Conservation (phyloP, 192 early-diverging fungal species). For the Linnemannia hyalina region DNA sequence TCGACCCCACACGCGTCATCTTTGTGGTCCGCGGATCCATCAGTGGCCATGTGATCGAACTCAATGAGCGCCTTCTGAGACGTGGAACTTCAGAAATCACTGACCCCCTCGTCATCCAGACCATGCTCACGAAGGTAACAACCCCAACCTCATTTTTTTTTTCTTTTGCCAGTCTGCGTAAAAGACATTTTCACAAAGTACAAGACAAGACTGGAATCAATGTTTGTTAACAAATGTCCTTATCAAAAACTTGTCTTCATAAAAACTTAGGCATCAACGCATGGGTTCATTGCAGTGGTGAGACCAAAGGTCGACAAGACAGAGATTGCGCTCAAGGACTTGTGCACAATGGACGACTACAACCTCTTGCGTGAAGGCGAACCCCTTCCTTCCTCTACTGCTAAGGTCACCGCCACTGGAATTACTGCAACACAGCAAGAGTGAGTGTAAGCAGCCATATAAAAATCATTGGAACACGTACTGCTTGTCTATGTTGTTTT, state of each 20-base stretch:
- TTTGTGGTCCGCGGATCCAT: conserved; percentile 43
- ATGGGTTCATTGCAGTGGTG: conserved; percentile 53
- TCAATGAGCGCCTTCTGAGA: conserved; percentile 32
- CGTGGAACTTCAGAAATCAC: conserved; percentile 19
- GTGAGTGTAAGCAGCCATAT: not conserved
- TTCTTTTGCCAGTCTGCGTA: not conserved
- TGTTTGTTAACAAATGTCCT: not conserved
- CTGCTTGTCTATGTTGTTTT: not conserved
- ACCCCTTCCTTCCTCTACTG: not conserved
- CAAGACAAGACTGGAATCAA: too few species aligned
- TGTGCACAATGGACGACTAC: conserved; percentile 39
- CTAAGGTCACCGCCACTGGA: not conserved
- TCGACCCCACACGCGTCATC: conserved; percentile 40
- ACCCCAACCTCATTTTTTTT: not conserved
- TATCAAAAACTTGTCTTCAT: not conserved
- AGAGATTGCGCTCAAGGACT: conserved; percentile 31
- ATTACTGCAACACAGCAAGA: not conserved
- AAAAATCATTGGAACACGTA: not conserved
- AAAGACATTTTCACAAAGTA: too few species aligned
- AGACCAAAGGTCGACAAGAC: conserved; percentile 44
- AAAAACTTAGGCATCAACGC: conserved; percentile 37
- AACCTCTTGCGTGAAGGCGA: conserved; percentile 1
- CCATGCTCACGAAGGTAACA: conserved; percentile 41
- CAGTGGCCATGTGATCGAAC: conserved; percentile 42
- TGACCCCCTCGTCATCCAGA: conserved; percentile 26